A percentile compares a stretch with the other conserved stretches of the same genome.
Conservation (phyloP, 495 filamentous ascomycete genomes). For the Hypoxylon fuscum region DNA sequence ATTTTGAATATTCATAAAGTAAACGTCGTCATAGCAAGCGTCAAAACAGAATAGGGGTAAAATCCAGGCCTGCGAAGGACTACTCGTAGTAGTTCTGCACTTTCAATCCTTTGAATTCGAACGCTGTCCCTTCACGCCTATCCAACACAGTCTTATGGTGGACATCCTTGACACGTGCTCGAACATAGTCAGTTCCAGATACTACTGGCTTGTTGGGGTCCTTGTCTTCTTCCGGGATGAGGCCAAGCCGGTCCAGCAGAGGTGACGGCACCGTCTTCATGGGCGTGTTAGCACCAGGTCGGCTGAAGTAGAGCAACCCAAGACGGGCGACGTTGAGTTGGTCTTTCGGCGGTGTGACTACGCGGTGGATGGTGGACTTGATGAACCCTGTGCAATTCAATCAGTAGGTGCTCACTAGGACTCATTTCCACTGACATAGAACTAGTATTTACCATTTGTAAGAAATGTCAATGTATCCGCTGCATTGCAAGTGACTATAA, state of each 20-base stretch:
- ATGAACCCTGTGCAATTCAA: constrained; percentile 47
- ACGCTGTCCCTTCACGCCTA: constrained; percentile 49
- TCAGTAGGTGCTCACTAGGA: too few species aligned
- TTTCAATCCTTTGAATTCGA: constrained; percentile 55
- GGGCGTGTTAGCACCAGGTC: constrained; percentile 47
- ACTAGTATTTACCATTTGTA: constrained; percentile 43
- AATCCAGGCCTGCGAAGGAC: too few species aligned
- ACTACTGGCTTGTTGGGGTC: constrained; percentile 40
- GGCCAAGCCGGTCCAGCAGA: constrained; percentile 55
- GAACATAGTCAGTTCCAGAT: constrained; percentile 57
- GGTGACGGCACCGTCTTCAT: constrained; percentile 56
- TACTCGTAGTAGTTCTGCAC: constrained; percentile 52
- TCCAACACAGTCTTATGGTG: constrained; percentile 52
- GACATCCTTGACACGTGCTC: constrained; percentile 56
- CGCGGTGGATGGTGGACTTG: constrained; percentile 61
- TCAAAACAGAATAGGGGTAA: too few species aligned
- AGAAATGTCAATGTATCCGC: constrained; percentile 58
- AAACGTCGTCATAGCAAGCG: too few species aligned
- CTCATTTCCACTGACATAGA: background rate
- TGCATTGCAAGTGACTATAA: constrained; percentile 58
- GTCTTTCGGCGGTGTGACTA: constrained; percentile 57
- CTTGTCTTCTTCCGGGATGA: constrained; percentile 45
- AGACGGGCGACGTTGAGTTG: constrained; percentile 59
- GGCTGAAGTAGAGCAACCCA: constrained; percentile 58
- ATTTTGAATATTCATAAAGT: too few species aligned